Base-by-base conservation (phyloP, 345 rosid genomes). In the Mercurialis annua region DNA sequence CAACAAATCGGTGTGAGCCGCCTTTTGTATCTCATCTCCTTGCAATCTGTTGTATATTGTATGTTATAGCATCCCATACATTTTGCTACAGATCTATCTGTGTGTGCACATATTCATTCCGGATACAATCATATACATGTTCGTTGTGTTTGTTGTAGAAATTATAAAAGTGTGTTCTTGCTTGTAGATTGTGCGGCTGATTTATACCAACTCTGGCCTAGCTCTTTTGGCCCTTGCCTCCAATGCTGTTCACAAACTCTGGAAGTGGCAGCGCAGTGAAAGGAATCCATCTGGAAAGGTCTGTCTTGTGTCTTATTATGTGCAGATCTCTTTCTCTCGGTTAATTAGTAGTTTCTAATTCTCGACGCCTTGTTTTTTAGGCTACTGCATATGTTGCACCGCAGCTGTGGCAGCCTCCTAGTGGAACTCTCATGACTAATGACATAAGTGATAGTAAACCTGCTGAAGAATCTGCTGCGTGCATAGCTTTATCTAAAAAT, bases 401-500 rank as follows among this genome's bases (percentile, higher is more conserved):
- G 1, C 88, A 84, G 68, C 79, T 83, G 60, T 89, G 94, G 96
- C 92, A 89, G 76, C 92, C 98, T 53, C 80, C 84, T 29, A 87
- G 86, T 64, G 96, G 98, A 47, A 83, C 80, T 62, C 78, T 67
- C 21, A 92, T 87, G 98, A 73, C 90, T 40, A 92, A 89, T 72
- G 98, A 92, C 73, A 74, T 78, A 52, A 81, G 75, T 46, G 93
- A 81, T 47, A 66, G 24, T 40, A 91, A 85, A 66, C 77, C 75
- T 23, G 56, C 76, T 59, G 92, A 88, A 67, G 90, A 86, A 40
- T 84, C 87, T 44, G 86, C 82, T 71, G 84, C 95, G 2, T 92
- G 96, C 88, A 81, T 92, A 75, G 94, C 98, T 2, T 79, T 92
- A 49, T 87, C 96, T n/a, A 92, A 86, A 73, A 89, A 87, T 80